Percentiles rank a stretch among this genome's conserved stretches.
Evolutionary conservation across 1,284 basidiomycete species (phyloP).

Genomic region (Exsudoporus floridanus): DNA sequence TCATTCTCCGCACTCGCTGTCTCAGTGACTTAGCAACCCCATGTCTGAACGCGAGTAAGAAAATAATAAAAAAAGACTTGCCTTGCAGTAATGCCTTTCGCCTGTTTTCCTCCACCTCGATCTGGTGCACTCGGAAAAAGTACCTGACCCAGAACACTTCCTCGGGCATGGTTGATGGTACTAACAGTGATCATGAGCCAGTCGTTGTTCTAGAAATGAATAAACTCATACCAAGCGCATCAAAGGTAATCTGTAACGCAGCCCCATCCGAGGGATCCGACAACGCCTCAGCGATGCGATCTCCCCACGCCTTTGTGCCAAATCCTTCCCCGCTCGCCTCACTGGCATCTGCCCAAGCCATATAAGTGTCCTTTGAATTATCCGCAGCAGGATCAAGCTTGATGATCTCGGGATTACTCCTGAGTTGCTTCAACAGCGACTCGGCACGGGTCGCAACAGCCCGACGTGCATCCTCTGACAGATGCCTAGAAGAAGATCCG

Average conservation of each 20-base stretch:
- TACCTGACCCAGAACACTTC: slow-evolving; percentile 88
- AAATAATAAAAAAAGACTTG: slow-evolving; percentile 39
- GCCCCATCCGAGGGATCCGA: slow-evolving; percentile 54
- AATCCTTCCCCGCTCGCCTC: slow-evolving; percentile 54
- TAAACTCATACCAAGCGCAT: slow-evolving; percentile 55
- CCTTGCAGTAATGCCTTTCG: slow-evolving; percentile 81
- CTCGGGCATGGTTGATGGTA: slow-evolving; percentile 66
- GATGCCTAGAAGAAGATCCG: slow-evolving; percentile 35
- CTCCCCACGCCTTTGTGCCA: slow-evolving; percentile 59
- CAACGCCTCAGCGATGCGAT: slow-evolving; percentile 51
- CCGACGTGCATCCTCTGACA: slow-evolving; percentile 45
- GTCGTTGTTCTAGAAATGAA: slow-evolving; percentile 1
- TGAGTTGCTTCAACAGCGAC: slow-evolving; percentile 70
- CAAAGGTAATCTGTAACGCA: slow-evolving; percentile 56
- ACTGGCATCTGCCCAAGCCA: slow-evolving; percentile 53
- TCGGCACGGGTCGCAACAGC: slow-evolving; percentile 76
- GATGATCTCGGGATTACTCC: slow-evolving; percentile 74
- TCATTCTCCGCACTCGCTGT: slow-evolving; percentile 60
- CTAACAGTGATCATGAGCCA: slow-evolving; percentile 40
- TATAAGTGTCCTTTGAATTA: slow-evolving; percentile 56
- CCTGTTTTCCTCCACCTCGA: slow-evolving; percentile 78
- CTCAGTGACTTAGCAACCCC: slow-evolving; percentile 8
- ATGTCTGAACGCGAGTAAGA: too few species aligned
- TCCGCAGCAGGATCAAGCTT: slow-evolving; percentile 74
- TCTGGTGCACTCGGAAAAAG: slow-evolving; percentile 88